Evolutionary conservation across 2,329 filamentous ascomycete genomes (phyloP).

Genomic region (Talaromyces atroroseus): DNA sequence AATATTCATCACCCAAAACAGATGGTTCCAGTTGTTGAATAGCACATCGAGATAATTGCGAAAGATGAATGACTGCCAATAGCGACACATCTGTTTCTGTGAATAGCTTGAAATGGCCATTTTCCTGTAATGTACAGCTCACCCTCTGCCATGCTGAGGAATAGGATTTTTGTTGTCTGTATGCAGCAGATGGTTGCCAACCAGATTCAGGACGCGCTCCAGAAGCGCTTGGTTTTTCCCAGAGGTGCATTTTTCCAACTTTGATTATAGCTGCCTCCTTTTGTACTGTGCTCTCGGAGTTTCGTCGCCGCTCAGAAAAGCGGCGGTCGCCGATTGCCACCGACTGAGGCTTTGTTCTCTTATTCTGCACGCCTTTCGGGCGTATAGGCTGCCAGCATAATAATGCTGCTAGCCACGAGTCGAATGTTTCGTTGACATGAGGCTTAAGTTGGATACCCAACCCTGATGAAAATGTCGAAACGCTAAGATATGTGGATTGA

Average conservation of each 20-base stretch:
- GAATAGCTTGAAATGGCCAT: slow-evolving; percentile 87
- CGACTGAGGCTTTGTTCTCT: slow-evolving; percentile 46
- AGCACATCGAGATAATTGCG: slow-evolving; percentile 81
- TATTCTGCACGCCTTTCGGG: slow-evolving; percentile 46
- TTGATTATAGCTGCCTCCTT: slow-evolving; percentile 87
- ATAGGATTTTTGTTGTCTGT: slow-evolving; percentile 52
- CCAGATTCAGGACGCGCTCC: slow-evolving; percentile 30
- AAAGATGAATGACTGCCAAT: slow-evolving; percentile 77
- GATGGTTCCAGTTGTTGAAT: slow-evolving; percentile 86
- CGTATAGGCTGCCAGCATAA: slow-evolving; percentile 49
- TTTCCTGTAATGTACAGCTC: slow-evolving; percentile 89
- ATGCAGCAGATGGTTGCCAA: slow-evolving; percentile 44
- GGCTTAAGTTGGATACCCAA: slow-evolving; percentile 44
- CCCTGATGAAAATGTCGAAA: slow-evolving; percentile 44
- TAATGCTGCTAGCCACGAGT: slow-evolving; percentile 48
- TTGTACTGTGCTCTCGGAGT: slow-evolving; percentile 45
- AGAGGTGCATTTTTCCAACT: slow-evolving; percentile 82
- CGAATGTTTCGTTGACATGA: slow-evolving; percentile 47
- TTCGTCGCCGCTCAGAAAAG: slow-evolving; percentile 38
- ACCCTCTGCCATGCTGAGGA: slow-evolving; percentile 75
- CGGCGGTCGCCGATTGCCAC: slow-evolving; percentile 41
- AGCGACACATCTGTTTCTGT: slow-evolving; percentile 77
- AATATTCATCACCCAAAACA: slow-evolving; percentile 87
- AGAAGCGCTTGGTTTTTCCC: slow-evolving; percentile 67
- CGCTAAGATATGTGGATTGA: slow-evolving; percentile 43